Evolutionary conservation across 2,329 filamentous ascomycete genomes (phyloP), one percentile per base, ranked within the genome.

Genomic region (Calonectria multiphialidica): DNA sequence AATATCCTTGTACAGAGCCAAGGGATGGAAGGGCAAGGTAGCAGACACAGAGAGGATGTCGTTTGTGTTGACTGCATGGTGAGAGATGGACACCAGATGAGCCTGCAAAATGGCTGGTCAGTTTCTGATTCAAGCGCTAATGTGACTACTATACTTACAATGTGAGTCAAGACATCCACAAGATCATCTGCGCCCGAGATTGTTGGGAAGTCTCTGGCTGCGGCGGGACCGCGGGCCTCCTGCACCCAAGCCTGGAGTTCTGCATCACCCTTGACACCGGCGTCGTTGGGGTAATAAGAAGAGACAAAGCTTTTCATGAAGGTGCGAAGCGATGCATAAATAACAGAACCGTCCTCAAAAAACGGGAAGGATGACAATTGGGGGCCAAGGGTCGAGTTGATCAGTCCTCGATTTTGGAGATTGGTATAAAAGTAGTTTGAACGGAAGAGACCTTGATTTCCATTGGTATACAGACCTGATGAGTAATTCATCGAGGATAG

Each of bases 341-440:
- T 57, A 12, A 23, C 33, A 12, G 53, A 37, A 12, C 53, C 53
- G 12, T 57, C 53, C 53, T 57, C 33, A 2, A 57, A 4, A 25
- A 57, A 57, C 1, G 53, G 53, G 13, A 57, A 57, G 7, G 53
- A 57, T 3, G 33, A 25, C n/a, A 57, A 5, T 15, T 57, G 15
- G 3, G 53, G 53, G n/a, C 53, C 53, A 7, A 57, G n/a, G n/a
- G 53, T 57, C 53, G 53, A 57, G n/a, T 57, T 57, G 53, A 57
- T 57, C 10, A 57, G 33, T 2, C 53, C 53, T 1, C 53, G 53
- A 9, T 57, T 57, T 13, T 40, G 53, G 7, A 57, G 53, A 15
- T 57, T 57, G 33, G 9, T 16, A n/a, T 57, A 40, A n/a, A 57
- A 57, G 53, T 57, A 57, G 33, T 57, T 57, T 13, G 53, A 23